These are phyloP conservation scores for Sugiyamaella xylanicola DNA, from an alignment of 1,139 yeast genomes.

Conservation along the genomic window DNA sequence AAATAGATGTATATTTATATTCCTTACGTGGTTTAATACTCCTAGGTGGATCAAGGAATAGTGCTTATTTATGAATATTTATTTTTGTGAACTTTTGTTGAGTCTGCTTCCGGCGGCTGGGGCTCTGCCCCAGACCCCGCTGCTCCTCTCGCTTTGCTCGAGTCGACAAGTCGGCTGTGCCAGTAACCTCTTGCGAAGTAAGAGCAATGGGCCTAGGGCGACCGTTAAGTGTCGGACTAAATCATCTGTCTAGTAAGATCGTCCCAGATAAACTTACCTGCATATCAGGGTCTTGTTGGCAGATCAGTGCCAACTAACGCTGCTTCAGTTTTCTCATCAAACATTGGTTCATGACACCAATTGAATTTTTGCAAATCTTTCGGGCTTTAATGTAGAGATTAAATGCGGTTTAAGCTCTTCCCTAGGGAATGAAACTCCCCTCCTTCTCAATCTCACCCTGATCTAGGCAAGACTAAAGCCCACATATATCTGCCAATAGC, in stretches of 20 bases:
- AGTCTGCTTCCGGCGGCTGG: conserved; percentile 2
- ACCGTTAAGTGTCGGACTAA: neutral
- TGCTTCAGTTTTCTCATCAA: no score
- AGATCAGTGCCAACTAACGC: no score
- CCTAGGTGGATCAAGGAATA: conserved; percentile 7
- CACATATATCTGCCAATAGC: no score
- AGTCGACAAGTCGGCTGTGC: neutral
- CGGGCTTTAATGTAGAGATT: no score
- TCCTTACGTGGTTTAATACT: conserved; percentile 9
- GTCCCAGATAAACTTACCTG: no score
- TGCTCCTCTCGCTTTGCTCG: neutral
- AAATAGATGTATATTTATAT: conserved; percentile 19
- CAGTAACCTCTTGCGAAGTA: neutral
- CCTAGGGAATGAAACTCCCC: no score
- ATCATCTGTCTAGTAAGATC: neutral
- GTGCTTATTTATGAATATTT: conserved; percentile 5
- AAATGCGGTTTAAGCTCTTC: no score
- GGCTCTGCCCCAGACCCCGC: neutral
- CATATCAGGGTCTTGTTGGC: no score
- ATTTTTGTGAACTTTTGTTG: neutral
- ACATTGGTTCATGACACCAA: no score
- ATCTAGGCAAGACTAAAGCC: no score
- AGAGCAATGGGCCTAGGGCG: neutral
- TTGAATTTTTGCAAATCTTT: no score
- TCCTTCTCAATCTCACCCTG: no score